Base-by-base conservation (phyloP, 495 filamentous ascomycete species). In the Hyaloscypha finlandica region DNA sequence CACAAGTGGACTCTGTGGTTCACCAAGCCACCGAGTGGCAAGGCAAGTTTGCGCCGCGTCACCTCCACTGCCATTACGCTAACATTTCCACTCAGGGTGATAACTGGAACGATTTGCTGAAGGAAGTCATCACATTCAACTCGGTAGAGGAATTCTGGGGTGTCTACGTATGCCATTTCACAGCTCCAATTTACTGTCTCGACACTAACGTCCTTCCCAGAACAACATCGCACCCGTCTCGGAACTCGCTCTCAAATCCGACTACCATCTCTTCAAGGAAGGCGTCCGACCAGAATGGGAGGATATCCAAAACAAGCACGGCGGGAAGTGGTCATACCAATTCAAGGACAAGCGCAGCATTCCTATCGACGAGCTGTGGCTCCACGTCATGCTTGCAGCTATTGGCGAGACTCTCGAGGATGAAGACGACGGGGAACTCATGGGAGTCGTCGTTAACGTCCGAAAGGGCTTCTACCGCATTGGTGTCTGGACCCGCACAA, bases 81-180 rank as follows among this genome's bases (percentile, higher is more conserved):
- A 64, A 65, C 55, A 30, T 54, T 33, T 22, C 0, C n/a, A 54
- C 63, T 55, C 70, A 96, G 92, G 94, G 92, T 73, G 92, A 97
- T 77, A 97, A 97, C 84, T 99, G 95, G 95, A 97, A 94, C 64
- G 95, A 99, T 74, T 81, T 97, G 56, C 81, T 99, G 45, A 99
- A 99, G 81, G 92, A 98, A 76, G 94, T 99, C 65, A 96, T 99
- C 70, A 97, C 92, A 48, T 97, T 99, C 74, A 92, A 94, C 81
- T 96, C 93, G 14, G 95, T 99, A 4, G 95, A 99, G 78, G 96
- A 99, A 78, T 99, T 99, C 83, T 99, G 95, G 95, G 95, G 95
- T 61, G 90, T 98, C 74, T 97, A 99, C 77, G 95, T 98, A 88
- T 75, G 95, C 83, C 52, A 62, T 51, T 29, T 37, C 64, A 12